These are phyloP conservation scores for Solanum lycopersicoides DNA, from an alignment of 257 asterid genomes.

Conservation along the genomic window DNA sequence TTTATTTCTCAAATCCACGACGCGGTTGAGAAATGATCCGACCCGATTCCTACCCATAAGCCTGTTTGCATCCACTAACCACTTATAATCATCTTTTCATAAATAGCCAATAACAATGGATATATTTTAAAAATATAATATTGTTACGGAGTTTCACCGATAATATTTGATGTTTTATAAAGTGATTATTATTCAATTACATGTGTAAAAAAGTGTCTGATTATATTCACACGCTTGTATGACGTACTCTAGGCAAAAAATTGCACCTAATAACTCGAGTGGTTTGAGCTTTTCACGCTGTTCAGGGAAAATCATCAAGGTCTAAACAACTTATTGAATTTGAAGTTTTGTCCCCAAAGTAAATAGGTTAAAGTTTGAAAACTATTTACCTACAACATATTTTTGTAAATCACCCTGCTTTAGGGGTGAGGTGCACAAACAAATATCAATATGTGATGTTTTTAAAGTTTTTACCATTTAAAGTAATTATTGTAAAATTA, in stretches of 20 bases:
- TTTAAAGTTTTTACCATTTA: neutral
- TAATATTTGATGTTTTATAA: neutral
- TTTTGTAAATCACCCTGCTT: neutral
- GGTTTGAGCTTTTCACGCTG: neutral
- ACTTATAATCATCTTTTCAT: neutral
- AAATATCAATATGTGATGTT: neutral
- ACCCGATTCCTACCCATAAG: neutral
- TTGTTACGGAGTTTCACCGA: neutral
- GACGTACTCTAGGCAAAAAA: neutral
- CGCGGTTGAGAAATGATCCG: neutral
- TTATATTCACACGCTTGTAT: neutral
- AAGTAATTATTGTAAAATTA: neutral
- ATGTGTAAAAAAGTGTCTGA: rapidly evolving
- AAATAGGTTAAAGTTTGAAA: neutral
- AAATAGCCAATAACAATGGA: neutral
- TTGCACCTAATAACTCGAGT: neutral
- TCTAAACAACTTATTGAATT: too few relatives aligned
- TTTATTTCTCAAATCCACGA: neutral
- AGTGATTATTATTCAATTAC: neutral
- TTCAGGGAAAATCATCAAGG: too few relatives aligned
- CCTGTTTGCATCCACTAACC: neutral
- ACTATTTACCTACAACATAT: neutral
- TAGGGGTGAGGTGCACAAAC: neutral
- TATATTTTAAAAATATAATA: neutral
- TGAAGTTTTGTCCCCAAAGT: too few relatives aligned